A percentile compares a stretch with the other conserved stretches of the same genome.
These are phyloP conservation scores for Alternaria postmessia DNA, from an alignment of 2,329 filamentous ascomycete genomes.

Conservation along the genomic window DNA sequence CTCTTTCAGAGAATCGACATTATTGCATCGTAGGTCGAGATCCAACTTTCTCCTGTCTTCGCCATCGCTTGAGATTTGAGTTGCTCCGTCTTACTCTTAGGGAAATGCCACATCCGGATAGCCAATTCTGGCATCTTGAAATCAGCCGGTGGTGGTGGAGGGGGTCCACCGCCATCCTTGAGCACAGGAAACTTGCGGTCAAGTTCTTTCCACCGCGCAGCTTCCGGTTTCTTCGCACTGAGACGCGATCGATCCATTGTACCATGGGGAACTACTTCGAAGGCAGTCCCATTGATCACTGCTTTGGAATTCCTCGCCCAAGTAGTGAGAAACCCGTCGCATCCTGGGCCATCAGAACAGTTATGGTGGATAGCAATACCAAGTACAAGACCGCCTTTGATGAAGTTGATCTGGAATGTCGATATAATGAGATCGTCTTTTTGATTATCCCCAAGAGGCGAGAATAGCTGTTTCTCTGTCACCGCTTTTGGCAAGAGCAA, in stretches of 20 bases:
- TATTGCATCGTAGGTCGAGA: conserved; percentile 40
- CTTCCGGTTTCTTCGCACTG: background rate
- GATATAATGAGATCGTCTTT: conserved; percentile 12
- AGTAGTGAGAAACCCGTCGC: conserved; percentile 35
- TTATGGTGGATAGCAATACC: conserved; percentile 37
- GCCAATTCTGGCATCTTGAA: conserved; percentile 35
- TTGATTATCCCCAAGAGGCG: background rate
- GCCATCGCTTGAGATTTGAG: conserved; percentile 24
- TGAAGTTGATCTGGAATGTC: conserved; percentile 38
- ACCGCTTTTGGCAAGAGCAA: conserved; percentile 1
- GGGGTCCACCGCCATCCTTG: conserved; percentile 20
- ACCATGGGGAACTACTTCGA: conserved; percentile 6
- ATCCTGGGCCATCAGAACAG: conserved; percentile 33
- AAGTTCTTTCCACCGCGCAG: background rate
- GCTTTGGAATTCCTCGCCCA: conserved; percentile 37
- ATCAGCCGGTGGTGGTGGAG: conserved; percentile 27
- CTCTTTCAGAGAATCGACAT: conserved; percentile 34
- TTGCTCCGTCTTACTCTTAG: conserved; percentile 20
- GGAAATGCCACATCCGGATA: conserved; percentile 32
- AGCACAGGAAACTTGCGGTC: conserved; percentile 8
- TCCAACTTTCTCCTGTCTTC: conserved; percentile 16
- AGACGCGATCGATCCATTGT: background rate
- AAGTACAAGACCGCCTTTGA: conserved; percentile 39
- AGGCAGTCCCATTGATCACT: conserved; percentile 18
- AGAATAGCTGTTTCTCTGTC: conserved; percentile 6